Conservation (phyloP, 345 rosid genomes). For the Punica granatum region DNA sequence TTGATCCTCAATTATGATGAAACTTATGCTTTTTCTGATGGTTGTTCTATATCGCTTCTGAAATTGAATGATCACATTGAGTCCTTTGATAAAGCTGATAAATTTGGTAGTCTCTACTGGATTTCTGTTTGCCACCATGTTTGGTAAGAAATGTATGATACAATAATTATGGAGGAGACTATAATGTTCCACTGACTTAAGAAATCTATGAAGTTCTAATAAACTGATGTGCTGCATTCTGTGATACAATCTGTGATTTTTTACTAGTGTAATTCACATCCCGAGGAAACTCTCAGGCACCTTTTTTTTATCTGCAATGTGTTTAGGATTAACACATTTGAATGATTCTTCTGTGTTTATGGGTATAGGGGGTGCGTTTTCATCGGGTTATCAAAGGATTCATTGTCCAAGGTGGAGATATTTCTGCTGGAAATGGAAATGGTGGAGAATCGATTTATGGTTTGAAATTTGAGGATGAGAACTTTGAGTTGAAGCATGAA, state of each 20-base stretch:
- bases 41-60: background rate
- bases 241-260: background rate
- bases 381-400: no score
- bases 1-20: background rate
- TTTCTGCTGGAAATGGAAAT: constrained; percentile 81
- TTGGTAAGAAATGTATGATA: no score
- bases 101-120: background rate
- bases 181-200: no score
- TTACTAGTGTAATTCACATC: background rate
- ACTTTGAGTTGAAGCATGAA: constrained; percentile 81
- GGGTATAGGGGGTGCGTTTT: constrained; percentile 63
- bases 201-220: background rate
- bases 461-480: constrained; percentile 84
- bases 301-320: no score
- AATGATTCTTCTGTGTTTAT: background rate
- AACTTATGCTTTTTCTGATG: no score
- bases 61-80: background rate
- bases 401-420: constrained; percentile 96
- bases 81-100: background rate
- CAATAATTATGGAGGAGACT: no score
- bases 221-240: background rate
- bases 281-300: no score
- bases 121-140: background rate
- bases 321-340: background rate
- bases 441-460: constrained; percentile 97